Percentiles rank a stretch among this genome's conserved stretches.
phyloP scores from a whole-genome alignment of 768 basidiomycete genomes.

The Lactarius akahatsu region DNA sequence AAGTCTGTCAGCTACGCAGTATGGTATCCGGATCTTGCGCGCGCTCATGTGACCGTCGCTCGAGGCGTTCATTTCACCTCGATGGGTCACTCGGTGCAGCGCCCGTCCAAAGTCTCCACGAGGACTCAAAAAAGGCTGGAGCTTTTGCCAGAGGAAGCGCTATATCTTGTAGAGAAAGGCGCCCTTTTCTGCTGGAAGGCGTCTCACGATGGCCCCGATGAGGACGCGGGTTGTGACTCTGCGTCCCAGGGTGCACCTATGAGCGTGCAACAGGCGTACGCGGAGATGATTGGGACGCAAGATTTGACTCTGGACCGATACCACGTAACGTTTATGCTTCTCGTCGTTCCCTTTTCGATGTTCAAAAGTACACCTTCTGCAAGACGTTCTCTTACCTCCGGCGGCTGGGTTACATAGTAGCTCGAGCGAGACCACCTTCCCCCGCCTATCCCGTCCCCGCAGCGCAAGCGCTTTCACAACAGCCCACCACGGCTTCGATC shows the following conservation, averaged over 20 bases:
- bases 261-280: constrained; percentile 88
- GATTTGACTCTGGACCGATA: constrained; percentile 82
- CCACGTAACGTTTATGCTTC: constrained; percentile 54
- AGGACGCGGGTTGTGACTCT: constrained; percentile 41
- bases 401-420: constrained; percentile 87
- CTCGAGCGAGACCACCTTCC: constrained; percentile 64
- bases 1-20: constrained; percentile 78
- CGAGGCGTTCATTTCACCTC: constrained; percentile 82
- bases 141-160: constrained; percentile 90
- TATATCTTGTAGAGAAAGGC: constrained; percentile 92
- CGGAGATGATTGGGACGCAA: constrained; percentile 78
- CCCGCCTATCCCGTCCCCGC: constrained; percentile 52
- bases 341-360: not conserved
- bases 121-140: constrained; percentile 69
- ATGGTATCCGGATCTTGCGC: constrained; percentile 66
- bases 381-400: constrained; percentile 93
- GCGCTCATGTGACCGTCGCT: constrained; percentile 66
- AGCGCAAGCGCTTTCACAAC: constrained; percentile 32
- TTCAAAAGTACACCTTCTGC: constrained; percentile 8
- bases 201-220: constrained; percentile 30
- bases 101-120: constrained; percentile 38
- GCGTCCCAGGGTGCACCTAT: constrained; percentile 65
- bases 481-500: constrained; percentile 33
- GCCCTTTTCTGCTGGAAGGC: constrained; percentile 82
- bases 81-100: constrained; percentile 77